Conservation (phyloP, 148 eudicot species). For the Heliamphora exappendiculata region DNA sequence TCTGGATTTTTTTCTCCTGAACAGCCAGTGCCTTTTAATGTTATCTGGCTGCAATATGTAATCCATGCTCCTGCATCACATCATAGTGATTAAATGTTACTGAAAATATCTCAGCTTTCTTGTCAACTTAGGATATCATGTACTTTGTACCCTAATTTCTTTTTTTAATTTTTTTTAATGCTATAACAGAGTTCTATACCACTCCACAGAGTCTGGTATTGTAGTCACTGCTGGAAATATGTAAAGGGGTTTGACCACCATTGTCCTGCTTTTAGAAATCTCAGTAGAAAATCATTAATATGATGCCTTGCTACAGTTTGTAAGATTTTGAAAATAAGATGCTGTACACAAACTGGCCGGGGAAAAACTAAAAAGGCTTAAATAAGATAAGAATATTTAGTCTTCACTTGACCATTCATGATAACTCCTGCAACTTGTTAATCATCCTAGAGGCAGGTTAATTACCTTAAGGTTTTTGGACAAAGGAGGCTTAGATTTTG, state of each 20-base stretch:
- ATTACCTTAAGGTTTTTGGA: background rate
- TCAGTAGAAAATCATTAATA: too few relatives aligned
- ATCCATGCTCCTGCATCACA: background rate
- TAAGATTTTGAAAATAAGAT: too few relatives aligned
- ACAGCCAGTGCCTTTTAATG: background rate
- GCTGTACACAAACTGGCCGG: too few relatives aligned
- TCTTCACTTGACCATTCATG: background rate
- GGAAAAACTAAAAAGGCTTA: too few relatives aligned
- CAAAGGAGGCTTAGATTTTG: background rate
- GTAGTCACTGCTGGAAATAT: slow-evolving; percentile 58
- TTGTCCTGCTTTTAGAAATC: slow-evolving; percentile 88
- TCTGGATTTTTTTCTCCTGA: background rate
- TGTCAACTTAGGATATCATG: too few relatives aligned
- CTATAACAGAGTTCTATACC: slow-evolving; percentile 1
- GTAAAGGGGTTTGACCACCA: slow-evolving; percentile 83
- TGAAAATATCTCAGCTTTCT: background rate
- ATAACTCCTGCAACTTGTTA: background rate
- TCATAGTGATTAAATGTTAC: background rate
- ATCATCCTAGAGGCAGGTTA: background rate
- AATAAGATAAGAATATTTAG: background rate
- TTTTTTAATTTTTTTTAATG: background rate
- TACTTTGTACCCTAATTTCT: background rate
- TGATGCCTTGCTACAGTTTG: too few relatives aligned
- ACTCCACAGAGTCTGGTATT: slow-evolving; percentile 46
- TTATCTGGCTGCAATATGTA: background rate